Evolutionary conservation across 2,329 filamentous ascomycete genomes (phyloP), one percentile per base, ranked within the genome.

Genomic region (Scedosporium apiospermum): DNA sequence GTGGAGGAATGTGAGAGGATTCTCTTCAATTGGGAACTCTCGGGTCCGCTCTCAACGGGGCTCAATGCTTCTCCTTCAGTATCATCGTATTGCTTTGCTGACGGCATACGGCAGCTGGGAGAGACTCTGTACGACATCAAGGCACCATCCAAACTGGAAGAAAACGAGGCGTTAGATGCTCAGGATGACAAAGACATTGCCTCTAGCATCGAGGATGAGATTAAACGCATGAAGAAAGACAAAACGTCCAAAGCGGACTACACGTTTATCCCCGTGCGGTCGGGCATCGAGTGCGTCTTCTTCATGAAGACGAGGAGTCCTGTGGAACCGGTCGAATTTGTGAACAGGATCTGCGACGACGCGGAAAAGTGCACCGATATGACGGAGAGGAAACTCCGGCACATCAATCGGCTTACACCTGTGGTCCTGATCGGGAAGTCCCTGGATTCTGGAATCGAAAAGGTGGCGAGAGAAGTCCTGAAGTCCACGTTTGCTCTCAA

Each of bases 181-280:
- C 76, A 77, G 18, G 79, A 80, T 0, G 74, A 73, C 14, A 75
- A 75, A n/a, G 88, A 91, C 67, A 91, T 95, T 67, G 90, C 92
- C 70, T 80, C 84, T 4, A 82, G 86, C 30, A 90, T 95, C 67
- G 73, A 84, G 67, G 86, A 85, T 70, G 91, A 95, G 74, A 73
- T 95, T n/a, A 81, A 80, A 30, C 79, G 77, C 2, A 82, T 92
- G 68, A 85, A 82, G n/a, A 72, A 72, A 57, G 69, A 71, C 61
- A 73, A 71, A 27, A 76, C 78, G 63, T 57, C 62, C 23, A 77
- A 78, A 62, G 73, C 81, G 16, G 60, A 49, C 38, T 49, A 57
- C 53, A 69, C 76, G 16, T 86, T 88, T 67, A 77, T 77, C 16
- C 74, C 81, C 2, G 74, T 88, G 41, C 78, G 77, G 53, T 76